A percentile compares a stretch with the other conserved stretches of the same genome.
Evolutionary conservation across 139 green algal genomes (phyloP).

Genomic region (Haematococcus sp.): DNA sequence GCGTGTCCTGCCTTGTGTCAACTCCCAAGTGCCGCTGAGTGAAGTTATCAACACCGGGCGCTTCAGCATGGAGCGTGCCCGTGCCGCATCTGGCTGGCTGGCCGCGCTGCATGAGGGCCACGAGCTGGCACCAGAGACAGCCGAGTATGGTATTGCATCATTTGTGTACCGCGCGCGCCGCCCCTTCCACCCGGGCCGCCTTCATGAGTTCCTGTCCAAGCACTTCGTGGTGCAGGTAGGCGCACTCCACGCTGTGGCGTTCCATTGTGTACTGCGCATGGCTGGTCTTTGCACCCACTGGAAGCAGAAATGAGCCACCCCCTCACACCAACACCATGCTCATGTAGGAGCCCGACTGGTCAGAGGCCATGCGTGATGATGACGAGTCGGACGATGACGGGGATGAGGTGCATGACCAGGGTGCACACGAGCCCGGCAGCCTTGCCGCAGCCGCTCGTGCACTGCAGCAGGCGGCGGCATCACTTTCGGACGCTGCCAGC

Average conservation of each 20-base stretch:
- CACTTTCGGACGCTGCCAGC: no score
- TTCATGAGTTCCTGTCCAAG: constrained; percentile 51
- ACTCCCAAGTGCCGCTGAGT: constrained; percentile 30
- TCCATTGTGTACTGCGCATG: no score
- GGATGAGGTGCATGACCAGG: constrained; percentile 2
- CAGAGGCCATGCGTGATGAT: constrained; percentile 10
- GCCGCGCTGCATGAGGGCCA: constrained; percentile 26
- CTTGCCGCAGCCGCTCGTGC: no score
- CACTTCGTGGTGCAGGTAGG: constrained; percentile 47
- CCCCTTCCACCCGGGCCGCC: constrained; percentile 73
- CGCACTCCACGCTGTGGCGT: no score
- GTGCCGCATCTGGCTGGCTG: constrained; percentile 64
- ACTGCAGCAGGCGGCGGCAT: no score
- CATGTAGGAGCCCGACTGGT: constrained; percentile 57
- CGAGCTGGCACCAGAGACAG: constrained; percentile 45
- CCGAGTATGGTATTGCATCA: constrained; percentile 65
- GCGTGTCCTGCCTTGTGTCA: constrained; percentile 34
- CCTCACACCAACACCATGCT: constrained; percentile 76
- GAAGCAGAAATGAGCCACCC: no score
- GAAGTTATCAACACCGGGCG: constrained; percentile 37
- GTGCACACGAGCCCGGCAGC: background rate
- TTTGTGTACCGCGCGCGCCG: constrained; percentile 68
- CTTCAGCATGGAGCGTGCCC: constrained; percentile 66
- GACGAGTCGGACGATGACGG: constrained; percentile 21
- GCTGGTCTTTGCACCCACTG: no score